These are phyloP conservation scores for Neurospora terricola DNA, from an alignment of 495 filamentous ascomycete genomes.

Conservation along the genomic window DNA sequence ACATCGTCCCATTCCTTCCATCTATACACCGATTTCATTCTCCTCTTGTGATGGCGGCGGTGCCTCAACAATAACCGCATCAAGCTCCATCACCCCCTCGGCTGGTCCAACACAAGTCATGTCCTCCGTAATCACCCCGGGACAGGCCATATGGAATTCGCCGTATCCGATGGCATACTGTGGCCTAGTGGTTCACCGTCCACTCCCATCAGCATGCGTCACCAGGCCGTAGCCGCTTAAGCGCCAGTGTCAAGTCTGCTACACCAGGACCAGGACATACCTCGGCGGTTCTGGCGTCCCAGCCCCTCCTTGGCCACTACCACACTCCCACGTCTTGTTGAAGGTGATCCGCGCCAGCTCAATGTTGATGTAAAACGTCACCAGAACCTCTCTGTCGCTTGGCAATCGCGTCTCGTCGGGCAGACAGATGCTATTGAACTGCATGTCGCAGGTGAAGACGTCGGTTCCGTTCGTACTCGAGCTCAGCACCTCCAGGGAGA, in stretches of 20 bases:
- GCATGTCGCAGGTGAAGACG: neutral
- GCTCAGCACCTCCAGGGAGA: neutral
- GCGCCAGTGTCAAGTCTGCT: neutral
- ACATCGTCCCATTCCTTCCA: neutral
- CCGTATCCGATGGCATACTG: neutral
- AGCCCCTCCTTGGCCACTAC: neutral
- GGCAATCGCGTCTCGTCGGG: neutral
- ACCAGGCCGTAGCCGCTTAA: neutral
- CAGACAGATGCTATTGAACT: constrained; percentile 1
- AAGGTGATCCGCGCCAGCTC: neutral
- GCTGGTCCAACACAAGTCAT: constrained; percentile 1
- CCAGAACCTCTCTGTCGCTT: neutral
- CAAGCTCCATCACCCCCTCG: neutral
- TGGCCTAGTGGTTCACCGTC: neutral
- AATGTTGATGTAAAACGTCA: constrained; percentile 1
- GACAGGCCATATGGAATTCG: constrained; percentile 1
- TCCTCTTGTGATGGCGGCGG: neutral
- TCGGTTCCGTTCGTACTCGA: neutral
- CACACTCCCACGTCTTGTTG: constrained; percentile 3
- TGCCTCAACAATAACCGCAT: neutral
- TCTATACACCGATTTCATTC: neutral
- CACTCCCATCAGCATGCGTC: neutral
- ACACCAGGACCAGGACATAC: neutral
- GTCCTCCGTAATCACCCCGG: neutral
- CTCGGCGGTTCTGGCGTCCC: neutral